These are phyloP conservation scores for Candolleomyces aberdarensis DNA, from an alignment of 768 basidiomycete genomes.

Conservation along the genomic window DNA sequence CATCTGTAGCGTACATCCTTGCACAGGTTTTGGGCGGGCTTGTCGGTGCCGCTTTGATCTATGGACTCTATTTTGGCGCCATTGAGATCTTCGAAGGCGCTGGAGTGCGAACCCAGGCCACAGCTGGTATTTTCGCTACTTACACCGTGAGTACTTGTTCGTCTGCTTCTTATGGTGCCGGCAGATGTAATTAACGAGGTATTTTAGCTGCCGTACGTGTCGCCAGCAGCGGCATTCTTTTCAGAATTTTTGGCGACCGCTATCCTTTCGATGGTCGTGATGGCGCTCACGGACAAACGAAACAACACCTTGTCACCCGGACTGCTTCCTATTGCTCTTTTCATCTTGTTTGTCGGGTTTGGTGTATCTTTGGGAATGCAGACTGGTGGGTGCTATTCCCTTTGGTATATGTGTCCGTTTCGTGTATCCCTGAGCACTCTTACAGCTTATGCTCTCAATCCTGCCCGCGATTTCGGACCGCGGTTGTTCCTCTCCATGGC, in stretches of 20 bases:
- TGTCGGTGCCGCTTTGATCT: conserved; percentile 54
- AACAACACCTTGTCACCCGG: conserved; percentile 43
- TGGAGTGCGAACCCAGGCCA: conserved; percentile 52
- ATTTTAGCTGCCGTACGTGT: conserved; percentile 35
- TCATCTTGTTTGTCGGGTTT: conserved; percentile 58
- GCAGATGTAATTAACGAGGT: background rate
- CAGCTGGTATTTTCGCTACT: conserved; percentile 57
- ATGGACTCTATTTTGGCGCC: conserved; percentile 65
- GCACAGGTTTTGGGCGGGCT: conserved; percentile 63
- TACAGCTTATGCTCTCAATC: conserved; percentile 60
- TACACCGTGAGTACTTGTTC: conserved; percentile 49
- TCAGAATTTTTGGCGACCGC: conserved; percentile 54
- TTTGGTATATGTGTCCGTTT: background rate
- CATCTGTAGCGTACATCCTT: conserved; percentile 22
- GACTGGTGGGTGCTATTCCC: conserved; percentile 35
- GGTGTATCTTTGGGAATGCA: conserved; percentile 58
- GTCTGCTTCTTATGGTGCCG: background rate
- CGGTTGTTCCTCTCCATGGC: conserved; percentile 67
- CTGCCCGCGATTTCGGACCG: conserved; percentile 72
- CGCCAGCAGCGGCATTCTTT: conserved; percentile 39
- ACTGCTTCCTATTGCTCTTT: conserved; percentile 52
- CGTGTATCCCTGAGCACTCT: background rate
- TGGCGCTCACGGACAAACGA: conserved; percentile 50
- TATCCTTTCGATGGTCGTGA: conserved; percentile 51
- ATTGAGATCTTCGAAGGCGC: conserved; percentile 65